Evolutionary conservation across 805 yeast genomes (phyloP).

Genomic region (Schwanniomyces vanrijiae): DNA sequence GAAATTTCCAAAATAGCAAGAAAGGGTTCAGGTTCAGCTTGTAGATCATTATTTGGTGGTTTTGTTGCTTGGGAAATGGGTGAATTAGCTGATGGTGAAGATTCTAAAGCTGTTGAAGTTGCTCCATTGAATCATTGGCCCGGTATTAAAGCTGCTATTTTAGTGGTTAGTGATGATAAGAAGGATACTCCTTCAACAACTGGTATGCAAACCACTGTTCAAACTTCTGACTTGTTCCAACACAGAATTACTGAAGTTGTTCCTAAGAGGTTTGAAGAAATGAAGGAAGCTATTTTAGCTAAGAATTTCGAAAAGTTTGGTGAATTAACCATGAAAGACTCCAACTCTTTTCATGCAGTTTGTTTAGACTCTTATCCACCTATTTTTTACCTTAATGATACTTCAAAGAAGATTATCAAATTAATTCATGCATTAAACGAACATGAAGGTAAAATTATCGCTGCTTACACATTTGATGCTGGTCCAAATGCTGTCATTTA

Average conservation of each 20-base stretch:
- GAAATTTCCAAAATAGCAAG: constrained; percentile 93
- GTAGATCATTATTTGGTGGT: constrained; percentile 96
- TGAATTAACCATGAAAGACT: constrained; percentile 90
- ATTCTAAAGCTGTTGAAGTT: constrained; percentile 90
- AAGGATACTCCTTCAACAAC: constrained; percentile 93
- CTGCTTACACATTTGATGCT: constrained; percentile 98
- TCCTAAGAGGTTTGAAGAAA: constrained; percentile 78
- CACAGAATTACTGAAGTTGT: constrained; percentile 80
- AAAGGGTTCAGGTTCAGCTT: constrained; percentile 98
- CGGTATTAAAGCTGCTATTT: constrained; percentile 82
- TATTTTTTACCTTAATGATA: constrained; percentile 89
- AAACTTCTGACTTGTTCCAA: constrained; percentile 82
- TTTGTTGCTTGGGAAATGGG: constrained; percentile 99
- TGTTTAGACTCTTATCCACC: constrained; percentile 96
- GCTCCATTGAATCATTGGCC: constrained; percentile 91
- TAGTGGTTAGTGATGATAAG: constrained; percentile 90
- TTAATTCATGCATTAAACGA: constrained; percentile 77
- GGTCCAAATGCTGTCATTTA: constrained; percentile 98
- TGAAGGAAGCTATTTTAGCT: constrained; percentile 73
- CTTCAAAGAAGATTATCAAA: constrained; percentile 79
- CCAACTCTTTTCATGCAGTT: constrained; percentile 97
- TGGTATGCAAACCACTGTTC: constrained; percentile 96
- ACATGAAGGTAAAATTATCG: constrained; percentile 63
- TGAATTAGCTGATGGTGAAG: constrained; percentile 66
- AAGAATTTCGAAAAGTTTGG: constrained; percentile 82